Evolutionary conservation across 2,329 filamentous ascomycete species (phyloP).

Genomic region (Pseudogymnoascus sp.): DNA sequence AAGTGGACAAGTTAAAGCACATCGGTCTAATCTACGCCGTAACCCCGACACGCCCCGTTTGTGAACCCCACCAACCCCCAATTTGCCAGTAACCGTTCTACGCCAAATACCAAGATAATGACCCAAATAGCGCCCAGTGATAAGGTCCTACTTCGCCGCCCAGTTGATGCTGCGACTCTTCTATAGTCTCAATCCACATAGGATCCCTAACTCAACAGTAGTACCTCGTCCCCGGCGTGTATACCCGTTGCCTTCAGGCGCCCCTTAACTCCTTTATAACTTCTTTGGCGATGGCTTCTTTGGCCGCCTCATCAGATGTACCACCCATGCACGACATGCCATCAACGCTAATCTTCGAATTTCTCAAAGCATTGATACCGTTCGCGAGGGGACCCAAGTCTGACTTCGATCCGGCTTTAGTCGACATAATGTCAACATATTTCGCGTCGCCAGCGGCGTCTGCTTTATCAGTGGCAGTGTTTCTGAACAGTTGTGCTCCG

Average conservation of each 20-base stretch:
- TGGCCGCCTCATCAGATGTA: background rate
- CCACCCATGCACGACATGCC: background rate
- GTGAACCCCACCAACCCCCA: background rate
- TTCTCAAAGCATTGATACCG: constrained; percentile 6
- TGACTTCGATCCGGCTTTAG: background rate
- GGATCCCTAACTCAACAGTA: background rate
- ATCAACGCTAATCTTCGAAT: constrained; percentile 1
- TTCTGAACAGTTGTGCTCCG: constrained; percentile 28
- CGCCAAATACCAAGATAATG: background rate
- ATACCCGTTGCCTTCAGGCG: background rate
- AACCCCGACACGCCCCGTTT: constrained; percentile 5
- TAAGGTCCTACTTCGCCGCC: background rate
- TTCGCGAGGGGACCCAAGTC: background rate
- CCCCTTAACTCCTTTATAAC: background rate
- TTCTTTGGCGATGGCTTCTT: constrained; percentile 2
- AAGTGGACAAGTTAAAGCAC: background rate
- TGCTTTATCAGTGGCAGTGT: constrained; percentile 22
- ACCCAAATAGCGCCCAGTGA: background rate
- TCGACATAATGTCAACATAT: constrained; percentile 22
- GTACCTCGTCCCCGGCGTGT: background rate
- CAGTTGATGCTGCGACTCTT: background rate
- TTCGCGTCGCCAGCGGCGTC: constrained; percentile 30
- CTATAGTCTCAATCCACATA: background rate
- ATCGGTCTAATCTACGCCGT: constrained; percentile 1
- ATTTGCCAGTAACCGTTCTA: background rate